These are phyloP conservation scores for Aethionema arabicum DNA, from an alignment of 345 rosid species.

Conservation along the genomic window DNA sequence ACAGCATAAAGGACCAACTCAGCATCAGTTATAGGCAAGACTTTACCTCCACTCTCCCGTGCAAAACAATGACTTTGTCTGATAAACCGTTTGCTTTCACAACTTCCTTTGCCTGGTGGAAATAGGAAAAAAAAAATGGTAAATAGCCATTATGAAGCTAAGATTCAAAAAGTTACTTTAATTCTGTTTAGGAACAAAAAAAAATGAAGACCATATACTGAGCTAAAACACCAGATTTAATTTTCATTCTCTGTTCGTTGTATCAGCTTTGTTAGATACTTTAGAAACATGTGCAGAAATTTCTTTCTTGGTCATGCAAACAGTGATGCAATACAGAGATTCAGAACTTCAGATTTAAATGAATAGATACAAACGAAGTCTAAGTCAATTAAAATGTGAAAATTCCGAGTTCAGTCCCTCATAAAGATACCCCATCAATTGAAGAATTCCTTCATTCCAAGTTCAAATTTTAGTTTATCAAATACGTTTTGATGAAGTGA, in stretches of 20 bases:
- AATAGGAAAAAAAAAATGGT: constrained; percentile 4
- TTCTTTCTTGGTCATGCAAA: constrained; percentile 14
- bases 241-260: neutral
- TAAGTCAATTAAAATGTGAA: neutral
- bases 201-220: constrained; percentile 17
- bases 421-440: neutral
- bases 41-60: constrained; percentile 92
- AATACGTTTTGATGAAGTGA: neutral
- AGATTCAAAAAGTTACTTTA: constrained; percentile 16
- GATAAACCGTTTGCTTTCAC: constrained; percentile 90
- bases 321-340: constrained; percentile 14
- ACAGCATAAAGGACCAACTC: constrained; percentile 15
- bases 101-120: constrained; percentile 85
- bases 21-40: constrained; percentile 15
- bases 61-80: constrained; percentile 78
- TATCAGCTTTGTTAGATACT: constrained; percentile 5
- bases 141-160: constrained; percentile 10
- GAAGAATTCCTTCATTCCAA: constrained; percentile 8
- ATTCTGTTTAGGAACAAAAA: constrained; percentile 2
- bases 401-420: neutral
- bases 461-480: neutral
- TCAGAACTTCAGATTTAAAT: neutral
- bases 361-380: constrained; percentile 6
- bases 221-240: constrained; percentile 20
- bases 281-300: constrained; percentile 8